Base-by-base conservation (phyloP, 1,139 yeast genomes). In the Blastobotrys niveus region DNA sequence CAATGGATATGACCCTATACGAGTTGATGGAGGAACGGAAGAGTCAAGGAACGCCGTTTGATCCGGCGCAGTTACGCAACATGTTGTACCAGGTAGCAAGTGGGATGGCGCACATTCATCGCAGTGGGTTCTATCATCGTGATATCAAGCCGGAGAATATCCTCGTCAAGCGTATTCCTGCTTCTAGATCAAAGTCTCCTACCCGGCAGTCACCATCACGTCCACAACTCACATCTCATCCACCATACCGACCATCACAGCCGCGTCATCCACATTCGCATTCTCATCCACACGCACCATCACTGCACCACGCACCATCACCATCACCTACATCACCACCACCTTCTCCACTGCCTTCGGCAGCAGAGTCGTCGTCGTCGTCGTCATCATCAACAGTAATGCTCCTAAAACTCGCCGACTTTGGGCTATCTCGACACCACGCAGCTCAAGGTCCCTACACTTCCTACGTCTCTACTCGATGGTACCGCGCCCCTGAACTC, bases 401-500 rank as follows among this genome's bases (percentile, higher is more conserved):
- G 4, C 24, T 17, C 8, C 77, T 88, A 22, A 91, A 91, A 62
- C 67, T 91, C 39, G 95, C 95, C 2, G 98, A 91, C 63, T 91
- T 85, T 63, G 97, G 98, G 0, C 72, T 89, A 43, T 85, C 96
- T 12, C 76, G 96, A 52, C 79, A 76, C 52, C 66, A 76, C 14
- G 67, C 70, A 37, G 76, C 77, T 56, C 59, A 60, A 25, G 73
- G 72, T 43, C 77, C 79, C 0, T 85, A 76, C 59, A 68, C 72
- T 0, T 77, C 84, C 0, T 91, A 91, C 57, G 93, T 91, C 6
- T 84, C 96, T 0, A 91, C 97, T 0, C 74, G 98, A 56, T 91
- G 97, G 97, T 91, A 91, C 62, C 72, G 98, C 49, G 81, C 96
- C 0, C 98, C 98, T 0, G 98, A 91, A 63, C 82, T 91, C 36